These are phyloP conservation scores for Pyrenula aspistea DNA, from an alignment of 495 filamentous ascomycete species.

Conservation along the genomic window DNA sequence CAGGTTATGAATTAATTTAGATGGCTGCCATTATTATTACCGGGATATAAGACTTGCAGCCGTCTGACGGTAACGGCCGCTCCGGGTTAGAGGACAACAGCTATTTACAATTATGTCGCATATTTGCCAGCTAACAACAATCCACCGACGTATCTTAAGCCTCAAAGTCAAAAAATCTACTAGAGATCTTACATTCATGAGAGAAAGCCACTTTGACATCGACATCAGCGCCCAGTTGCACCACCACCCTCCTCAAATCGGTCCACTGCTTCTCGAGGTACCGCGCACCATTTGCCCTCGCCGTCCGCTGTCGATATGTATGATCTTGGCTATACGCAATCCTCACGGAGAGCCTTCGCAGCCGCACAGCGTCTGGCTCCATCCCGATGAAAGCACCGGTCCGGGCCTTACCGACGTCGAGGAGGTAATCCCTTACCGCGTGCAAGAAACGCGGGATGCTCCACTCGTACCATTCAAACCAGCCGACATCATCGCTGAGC, in stretches of 20 bases:
- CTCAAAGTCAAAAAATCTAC: no score
- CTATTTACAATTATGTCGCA: no score
- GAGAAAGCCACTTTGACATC: not conserved
- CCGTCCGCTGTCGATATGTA: not conserved
- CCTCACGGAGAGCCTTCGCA: not conserved
- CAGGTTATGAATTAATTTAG: no score
- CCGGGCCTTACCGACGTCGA: not conserved
- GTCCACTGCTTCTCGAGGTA: not conserved
- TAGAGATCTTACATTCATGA: no score
- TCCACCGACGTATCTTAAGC: no score
- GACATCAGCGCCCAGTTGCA: not conserved
- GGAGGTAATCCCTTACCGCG: not conserved
- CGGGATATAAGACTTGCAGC: no score
- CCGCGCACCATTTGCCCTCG: not conserved
- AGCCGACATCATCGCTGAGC: not conserved
- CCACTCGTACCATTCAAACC: not conserved
- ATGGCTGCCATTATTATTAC: no score
- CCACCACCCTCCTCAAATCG: not conserved
- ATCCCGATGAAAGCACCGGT: no score
- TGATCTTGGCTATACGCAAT: not conserved
- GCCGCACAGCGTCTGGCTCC: not conserved
- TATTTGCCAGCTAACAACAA: no score
- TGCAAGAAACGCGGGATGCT: not conserved
- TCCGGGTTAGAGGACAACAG: no score
- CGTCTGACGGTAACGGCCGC: no score